Evolutionary conservation across 2,329 filamentous ascomycete species (phyloP).

Genomic region (Dothideomycetes sp.): DNA sequence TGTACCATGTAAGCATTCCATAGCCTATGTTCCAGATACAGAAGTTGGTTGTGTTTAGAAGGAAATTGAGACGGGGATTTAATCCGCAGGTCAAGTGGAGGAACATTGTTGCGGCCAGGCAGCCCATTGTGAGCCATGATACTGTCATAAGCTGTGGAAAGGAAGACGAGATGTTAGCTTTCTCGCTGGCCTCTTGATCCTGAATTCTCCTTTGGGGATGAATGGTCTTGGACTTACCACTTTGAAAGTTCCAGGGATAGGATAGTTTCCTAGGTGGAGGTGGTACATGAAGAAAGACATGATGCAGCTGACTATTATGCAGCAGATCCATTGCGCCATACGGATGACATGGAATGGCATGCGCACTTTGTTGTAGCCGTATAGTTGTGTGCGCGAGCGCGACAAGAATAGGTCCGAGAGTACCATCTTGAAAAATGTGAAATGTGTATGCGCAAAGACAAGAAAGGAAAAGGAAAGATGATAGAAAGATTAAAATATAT

Average conservation of each 20-base stretch:
- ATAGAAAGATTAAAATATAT: too few relatives aligned
- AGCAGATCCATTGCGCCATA: constrained; percentile 33
- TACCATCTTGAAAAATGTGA: too few relatives aligned
- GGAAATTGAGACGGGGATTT: constrained; percentile 42
- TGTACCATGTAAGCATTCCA: constrained; percentile 45
- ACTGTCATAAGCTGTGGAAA: constrained; percentile 41
- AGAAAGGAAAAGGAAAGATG: not conserved
- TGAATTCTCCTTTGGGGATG: not conserved
- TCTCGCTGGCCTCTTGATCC: not conserved
- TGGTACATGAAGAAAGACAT: constrained; percentile 49
- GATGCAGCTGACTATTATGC: constrained; percentile 43
- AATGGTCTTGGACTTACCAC: constrained; percentile 34
- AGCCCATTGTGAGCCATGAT: constrained; percentile 43
- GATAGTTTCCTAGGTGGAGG: constrained; percentile 42
- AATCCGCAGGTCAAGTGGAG: constrained; percentile 45
- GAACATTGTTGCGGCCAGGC: constrained; percentile 39
- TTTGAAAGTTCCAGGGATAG: constrained; percentile 51
- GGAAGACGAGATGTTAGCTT: not conserved
- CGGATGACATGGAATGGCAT: constrained; percentile 36
- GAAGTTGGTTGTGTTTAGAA: constrained; percentile 40
- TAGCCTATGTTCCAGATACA: constrained; percentile 46
- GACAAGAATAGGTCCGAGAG: constrained; percentile 8
- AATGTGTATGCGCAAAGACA: too few relatives aligned
- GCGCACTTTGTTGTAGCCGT: constrained; percentile 31
- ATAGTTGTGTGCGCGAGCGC: constrained; percentile 30